phyloP scores from a whole-genome alignment of 805 yeast genomes.

The Ogataea pignaliae region DNA sequence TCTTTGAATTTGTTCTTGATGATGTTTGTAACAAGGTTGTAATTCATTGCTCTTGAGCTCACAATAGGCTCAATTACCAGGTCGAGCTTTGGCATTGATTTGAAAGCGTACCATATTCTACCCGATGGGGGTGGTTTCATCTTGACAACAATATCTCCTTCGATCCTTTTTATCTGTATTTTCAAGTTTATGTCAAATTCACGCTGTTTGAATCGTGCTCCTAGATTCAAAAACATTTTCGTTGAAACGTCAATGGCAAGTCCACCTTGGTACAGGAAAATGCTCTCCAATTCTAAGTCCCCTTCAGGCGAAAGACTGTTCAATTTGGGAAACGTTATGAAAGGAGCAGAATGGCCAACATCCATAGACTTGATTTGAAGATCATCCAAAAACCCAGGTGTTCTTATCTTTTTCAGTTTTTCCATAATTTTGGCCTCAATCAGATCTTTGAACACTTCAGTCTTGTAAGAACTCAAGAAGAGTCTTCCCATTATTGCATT shows the following conservation, averaged over 20 bases:
- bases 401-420: constrained; percentile 73
- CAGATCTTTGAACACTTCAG: constrained; percentile 57
- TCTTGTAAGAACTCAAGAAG: constrained; percentile 70
- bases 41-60: constrained; percentile 75
- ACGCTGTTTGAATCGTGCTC: constrained; percentile 64
- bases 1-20: constrained; percentile 77
- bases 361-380: constrained; percentile 66
- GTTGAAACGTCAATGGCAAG: constrained; percentile 75
- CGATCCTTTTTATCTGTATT: constrained; percentile 60
- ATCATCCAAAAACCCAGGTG: constrained; percentile 85
- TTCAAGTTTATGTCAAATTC: constrained; percentile 74
- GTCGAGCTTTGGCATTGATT: constrained; percentile 69
- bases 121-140: constrained; percentile 89
- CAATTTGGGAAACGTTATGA: constrained; percentile 67
- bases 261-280: constrained; percentile 71
- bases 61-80: constrained; percentile 86
- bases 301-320: constrained; percentile 78
- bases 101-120: constrained; percentile 88
- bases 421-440: constrained; percentile 58
- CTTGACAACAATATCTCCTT: constrained; percentile 67
- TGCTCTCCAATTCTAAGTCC: constrained; percentile 52
- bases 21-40: constrained; percentile 71
- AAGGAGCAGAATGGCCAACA: constrained; percentile 80
- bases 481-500: constrained; percentile 84
- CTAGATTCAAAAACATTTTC: constrained; percentile 68